Conservation (phyloP, 2,329 filamentous ascomycete species). For the Pseudogymnoascus pannorum region DNA sequence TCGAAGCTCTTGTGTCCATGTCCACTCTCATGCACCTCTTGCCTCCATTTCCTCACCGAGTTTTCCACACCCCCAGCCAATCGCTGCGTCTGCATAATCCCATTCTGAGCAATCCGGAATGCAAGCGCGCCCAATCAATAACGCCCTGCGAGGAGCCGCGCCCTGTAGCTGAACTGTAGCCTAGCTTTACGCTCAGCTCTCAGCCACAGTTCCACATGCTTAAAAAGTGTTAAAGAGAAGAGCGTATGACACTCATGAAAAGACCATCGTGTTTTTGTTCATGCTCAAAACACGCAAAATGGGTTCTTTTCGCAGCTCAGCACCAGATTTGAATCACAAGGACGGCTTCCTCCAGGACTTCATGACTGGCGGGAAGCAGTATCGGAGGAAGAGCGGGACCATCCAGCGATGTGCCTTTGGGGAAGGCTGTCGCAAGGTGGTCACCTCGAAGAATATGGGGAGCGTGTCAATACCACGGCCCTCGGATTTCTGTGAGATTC, state of each 20-base stretch:
- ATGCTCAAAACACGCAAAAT: neutral
- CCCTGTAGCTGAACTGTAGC: neutral
- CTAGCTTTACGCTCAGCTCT: neutral
- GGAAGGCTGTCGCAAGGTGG: neutral
- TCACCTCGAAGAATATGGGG: neutral
- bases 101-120: neutral
- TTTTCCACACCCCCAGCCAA: neutral
- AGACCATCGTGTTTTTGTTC: neutral
- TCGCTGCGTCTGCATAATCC: neutral
- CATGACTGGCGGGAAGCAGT: neutral
- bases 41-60: neutral
- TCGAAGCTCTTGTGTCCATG: neutral
- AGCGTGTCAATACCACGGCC: neutral
- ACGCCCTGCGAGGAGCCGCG: neutral
- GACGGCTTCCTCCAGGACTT: neutral
- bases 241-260: neutral
- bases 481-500: neutral
- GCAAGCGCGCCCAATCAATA: conserved; percentile 2
- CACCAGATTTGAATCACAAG: neutral
- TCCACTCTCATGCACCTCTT: neutral
- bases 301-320: neutral
- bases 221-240: neutral
- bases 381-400: neutral
- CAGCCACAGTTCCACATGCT: neutral
- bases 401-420: neutral